Evolutionary conservation across 2,329 filamentous ascomycete species (phyloP), one percentile per base, ranked within the genome.

Genomic region (Hypoxylon sp.): DNA sequence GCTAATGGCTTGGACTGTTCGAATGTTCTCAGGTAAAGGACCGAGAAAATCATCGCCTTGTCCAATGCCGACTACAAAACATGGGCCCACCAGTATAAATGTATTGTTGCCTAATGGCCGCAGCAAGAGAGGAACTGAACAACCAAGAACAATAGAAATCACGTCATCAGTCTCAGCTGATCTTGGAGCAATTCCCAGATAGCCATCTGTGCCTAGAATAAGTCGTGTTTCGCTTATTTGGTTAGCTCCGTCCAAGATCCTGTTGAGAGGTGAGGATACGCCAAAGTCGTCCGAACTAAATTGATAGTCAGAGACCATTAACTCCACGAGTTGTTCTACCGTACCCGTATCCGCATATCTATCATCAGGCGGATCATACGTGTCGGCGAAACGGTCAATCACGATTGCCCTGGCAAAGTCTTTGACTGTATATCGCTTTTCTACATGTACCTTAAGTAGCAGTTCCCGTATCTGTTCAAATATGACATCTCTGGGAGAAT

Each of bases 41-140:
- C 65, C 68, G 17, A 68, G 65, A 45, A 70, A n/a, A 5, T 56
- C 51, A 23, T 63, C 62, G 36, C 59, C 62, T 10, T 45, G 11
- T 6, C 3, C 1, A 5, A 66, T 10, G 1, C 48, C 46, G 10
- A 10, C 6, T 19, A 68, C 41, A 11, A 61, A 48, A 55, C 68
- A 70, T 11, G 34, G 34, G 13, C 65, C 50, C 2, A 70, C 50
- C 17, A 70, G 2, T 14, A 5, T 38, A 10, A 49, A 70, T 17
- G 25, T 38, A 7, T 32, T 41, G 17, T 63, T 30, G 49, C 36
- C 55, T 36, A 34, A 34, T 3, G 61, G 55, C 5, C 53, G 51
- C 11, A 70, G 49, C n/a, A 70, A 21, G 25, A 25, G 25, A 25
- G 25, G 25, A 3, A 25, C 25, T 25, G 25, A 25, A 32, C 65